These are phyloP conservation scores for Talaromyces trachyspermus DNA, from an alignment of 495 filamentous ascomycete species.

Conservation along the genomic window DNA sequence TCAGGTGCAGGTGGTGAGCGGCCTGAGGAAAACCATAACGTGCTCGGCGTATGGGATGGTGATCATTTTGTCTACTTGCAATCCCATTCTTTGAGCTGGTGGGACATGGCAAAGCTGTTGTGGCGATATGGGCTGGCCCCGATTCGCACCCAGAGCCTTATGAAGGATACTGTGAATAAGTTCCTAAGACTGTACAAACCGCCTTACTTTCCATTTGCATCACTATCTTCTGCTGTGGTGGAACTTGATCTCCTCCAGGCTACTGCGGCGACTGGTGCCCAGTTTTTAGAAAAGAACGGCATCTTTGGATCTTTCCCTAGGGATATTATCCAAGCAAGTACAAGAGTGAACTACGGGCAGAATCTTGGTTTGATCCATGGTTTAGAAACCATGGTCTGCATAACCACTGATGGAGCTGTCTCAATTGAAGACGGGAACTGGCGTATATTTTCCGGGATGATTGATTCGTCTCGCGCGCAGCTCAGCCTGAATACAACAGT, in stretches of 20 bases:
- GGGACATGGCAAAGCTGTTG: constrained; percentile 68
- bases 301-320: constrained; percentile 60
- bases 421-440: constrained; percentile 83
- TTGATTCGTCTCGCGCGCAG: constrained; percentile 52
- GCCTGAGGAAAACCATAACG: constrained; percentile 33
- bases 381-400: constrained; percentile 85
- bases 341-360: constrained; percentile 91
- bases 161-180: constrained; percentile 60
- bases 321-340: constrained; percentile 88
- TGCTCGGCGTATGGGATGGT: constrained; percentile 83
- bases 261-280: constrained; percentile 62
- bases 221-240: constrained; percentile 56
- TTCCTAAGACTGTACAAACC: constrained; percentile 78
- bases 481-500: constrained; percentile 67
- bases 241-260: constrained; percentile 56
- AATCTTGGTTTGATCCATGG: constrained; percentile 82
- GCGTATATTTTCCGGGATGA: constrained; percentile 85
- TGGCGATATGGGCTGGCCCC: constrained; percentile 84
- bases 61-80: constrained; percentile 61
- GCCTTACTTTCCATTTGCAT: constrained; percentile 76
- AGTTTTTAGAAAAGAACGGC: constrained; percentile 60
- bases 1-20: constrained; percentile 23
- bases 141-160: constrained; percentile 61
- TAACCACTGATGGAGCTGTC: constrained; percentile 82
- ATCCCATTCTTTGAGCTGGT: constrained; percentile 57